Conservation (phyloP, 2,329 filamentous ascomycete species). For the Alternaria brassicae region DNA sequence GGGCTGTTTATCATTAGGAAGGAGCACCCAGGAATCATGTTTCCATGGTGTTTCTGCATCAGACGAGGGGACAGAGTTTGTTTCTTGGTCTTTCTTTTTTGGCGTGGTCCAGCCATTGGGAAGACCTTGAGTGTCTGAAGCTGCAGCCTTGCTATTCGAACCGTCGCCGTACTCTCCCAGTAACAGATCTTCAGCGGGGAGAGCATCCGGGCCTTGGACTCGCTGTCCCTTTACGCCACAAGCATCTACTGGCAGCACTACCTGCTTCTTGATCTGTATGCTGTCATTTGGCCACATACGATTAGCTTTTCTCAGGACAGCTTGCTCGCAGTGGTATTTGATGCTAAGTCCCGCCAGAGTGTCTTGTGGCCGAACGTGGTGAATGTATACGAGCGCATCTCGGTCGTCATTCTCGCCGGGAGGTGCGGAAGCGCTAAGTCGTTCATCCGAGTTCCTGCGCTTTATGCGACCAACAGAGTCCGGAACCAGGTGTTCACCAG, state of each 20-base stretch:
- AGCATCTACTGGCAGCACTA: constrained; percentile 87
- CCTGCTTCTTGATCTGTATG: constrained; percentile 80
- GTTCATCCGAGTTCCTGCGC: constrained; percentile 72
- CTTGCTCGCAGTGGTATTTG: constrained; percentile 84
- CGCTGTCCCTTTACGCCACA: constrained; percentile 81
- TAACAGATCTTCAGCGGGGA: constrained; percentile 51
- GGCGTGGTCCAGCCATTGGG: constrained; percentile 50
- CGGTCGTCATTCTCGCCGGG: constrained; percentile 67
- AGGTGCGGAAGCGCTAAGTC: constrained; percentile 55
- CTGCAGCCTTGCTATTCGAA: constrained; percentile 22
- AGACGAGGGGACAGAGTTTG: constrained; percentile 39
- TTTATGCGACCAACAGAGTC: constrained; percentile 63
- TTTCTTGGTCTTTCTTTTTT: constrained; percentile 44
- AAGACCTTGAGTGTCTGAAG: constrained; percentile 30
- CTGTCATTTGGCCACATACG: constrained; percentile 94
- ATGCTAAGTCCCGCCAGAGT: constrained; percentile 91
- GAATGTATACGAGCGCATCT: constrained; percentile 87
- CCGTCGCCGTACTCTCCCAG: constrained; percentile 40
- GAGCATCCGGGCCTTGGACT: constrained; percentile 47
- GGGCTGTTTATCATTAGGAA: constrained; percentile 73
- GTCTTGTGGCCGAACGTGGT: constrained; percentile 81
- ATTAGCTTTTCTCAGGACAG: constrained; percentile 85
- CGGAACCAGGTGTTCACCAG: constrained; percentile 49
- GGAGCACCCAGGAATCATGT: constrained; percentile 86
- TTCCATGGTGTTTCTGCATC: constrained; percentile 72